Percentiles rank a stretch among this genome's conserved stretches.
phyloP scores from a whole-genome alignment of 768 basidiomycete genomes.

The Porpolomopsis calyptriformis region DNA sequence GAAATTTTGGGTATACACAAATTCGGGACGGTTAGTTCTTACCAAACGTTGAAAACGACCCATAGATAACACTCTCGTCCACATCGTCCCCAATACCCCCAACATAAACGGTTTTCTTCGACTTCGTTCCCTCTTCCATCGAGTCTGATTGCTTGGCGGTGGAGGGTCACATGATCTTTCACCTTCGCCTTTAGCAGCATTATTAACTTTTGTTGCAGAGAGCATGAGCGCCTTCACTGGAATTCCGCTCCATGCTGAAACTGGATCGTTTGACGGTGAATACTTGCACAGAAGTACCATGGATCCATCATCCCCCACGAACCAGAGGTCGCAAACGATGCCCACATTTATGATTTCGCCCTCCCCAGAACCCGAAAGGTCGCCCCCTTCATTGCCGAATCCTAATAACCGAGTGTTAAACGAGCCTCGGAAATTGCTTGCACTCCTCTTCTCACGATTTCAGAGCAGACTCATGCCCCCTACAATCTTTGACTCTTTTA shows the following conservation, averaged over 20 bases:
- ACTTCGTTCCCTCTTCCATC: conserved; percentile 77
- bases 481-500: conserved; percentile 35
- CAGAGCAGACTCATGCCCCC: conserved; percentile 45
- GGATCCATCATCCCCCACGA: neutral
- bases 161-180: neutral
- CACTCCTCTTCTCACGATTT: conserved; percentile 55
- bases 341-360: conserved; percentile 13
- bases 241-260: too few relatives aligned
- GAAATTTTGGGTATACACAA: conserved; percentile 1
- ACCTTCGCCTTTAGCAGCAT: neutral
- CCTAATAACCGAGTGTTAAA: conserved; percentile 34
- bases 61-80: conserved; percentile 65
- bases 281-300: too few relatives aligned
- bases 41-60: conserved; percentile 86
- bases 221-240: too few relatives aligned
- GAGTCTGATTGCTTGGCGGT: neutral
- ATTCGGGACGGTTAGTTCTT: conserved; percentile 15
- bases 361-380: conserved; percentile 10
- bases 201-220: too few relatives aligned
- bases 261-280: too few relatives aligned
- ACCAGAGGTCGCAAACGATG: conserved; percentile 1
- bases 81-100: conserved; percentile 79
- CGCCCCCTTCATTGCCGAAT: conserved; percentile 11
- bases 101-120: conserved; percentile 80
- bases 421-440: conserved; percentile 61